Evolutionary conservation across 2,329 filamentous ascomycete genomes (phyloP), one percentile per base, ranked within the genome.

Genomic region (Phaeoacremonium minimum): DNA sequence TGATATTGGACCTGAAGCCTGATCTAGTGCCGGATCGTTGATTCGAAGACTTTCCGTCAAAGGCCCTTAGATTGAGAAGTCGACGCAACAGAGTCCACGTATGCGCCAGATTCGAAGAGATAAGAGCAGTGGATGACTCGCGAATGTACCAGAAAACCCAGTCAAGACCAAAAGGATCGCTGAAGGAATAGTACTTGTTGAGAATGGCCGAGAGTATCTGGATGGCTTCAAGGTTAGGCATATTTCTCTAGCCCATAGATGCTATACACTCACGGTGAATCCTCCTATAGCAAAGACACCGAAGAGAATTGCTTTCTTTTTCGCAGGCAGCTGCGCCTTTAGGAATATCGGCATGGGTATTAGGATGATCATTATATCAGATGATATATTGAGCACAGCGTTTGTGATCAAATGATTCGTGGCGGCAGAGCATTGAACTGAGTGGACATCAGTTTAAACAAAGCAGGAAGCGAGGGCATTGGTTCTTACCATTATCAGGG

Each of bases 371-470:
- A 75, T 65, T 3, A 79, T 26, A 44, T 82, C 78, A 17, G 75
- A 78, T 3, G 71, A 69, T 33, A 81, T 71, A 46, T 83, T 82
- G 49, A 82, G 69, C 4, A 67, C 62, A 2, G 73, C 69, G 40
- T 80, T 77, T 13, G 73, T 71, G 34, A 79, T 77, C 9, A 77
- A 64, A 46, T 79, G 79, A 48, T 77, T 62, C 13, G 69, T 62
- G 3, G 73, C 67, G 0, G 75, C 71, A 1, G 74, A 73, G 49
- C 76, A 81, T 62, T 81, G 75, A 2, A 61, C 69, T 72, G 20
- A 5, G 17, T 9, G 29, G 16, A 8, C 19, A 14, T 36, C 17
- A 36, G 34, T 15, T 18, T 18, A 3, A 18, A 14, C 34, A 30
- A 17, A 36, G 20, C 16, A 20, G 19, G 11, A 14, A n/a, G 14